A percentile compares a stretch with the other conserved stretches of the same genome.
These are phyloP conservation scores for Cryphonectria parasitica DNA, from an alignment of 2,329 filamentous ascomycete species.

Conservation along the genomic window DNA sequence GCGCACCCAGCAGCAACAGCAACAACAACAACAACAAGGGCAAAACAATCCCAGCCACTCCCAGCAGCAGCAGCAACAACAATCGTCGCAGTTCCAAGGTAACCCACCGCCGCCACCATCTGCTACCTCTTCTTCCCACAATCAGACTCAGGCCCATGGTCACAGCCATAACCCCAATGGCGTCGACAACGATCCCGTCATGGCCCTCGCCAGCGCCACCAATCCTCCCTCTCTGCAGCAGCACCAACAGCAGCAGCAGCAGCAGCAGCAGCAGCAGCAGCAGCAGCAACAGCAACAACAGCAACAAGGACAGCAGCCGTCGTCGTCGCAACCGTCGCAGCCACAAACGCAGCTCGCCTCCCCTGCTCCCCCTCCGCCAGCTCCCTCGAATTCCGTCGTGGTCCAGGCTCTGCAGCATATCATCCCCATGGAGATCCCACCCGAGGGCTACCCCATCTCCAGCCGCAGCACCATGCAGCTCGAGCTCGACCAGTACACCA, in stretches of 20 bases:
- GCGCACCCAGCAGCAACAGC: constrained; percentile 22
- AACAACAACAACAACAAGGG: constrained; percentile 9
- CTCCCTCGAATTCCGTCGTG: constrained; percentile 11
- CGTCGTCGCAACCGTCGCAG: constrained; percentile 13
- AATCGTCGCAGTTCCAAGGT: constrained; percentile 15
- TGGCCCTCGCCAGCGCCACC: constrained; percentile 29
- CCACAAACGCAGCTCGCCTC: constrained; percentile 18
- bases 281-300: constrained; percentile 15
- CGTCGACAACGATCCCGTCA: constrained; percentile 28
- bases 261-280: constrained; percentile 15
- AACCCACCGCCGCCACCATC: not conserved
- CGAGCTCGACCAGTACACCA: constrained; percentile 42
- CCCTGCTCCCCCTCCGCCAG: not conserved
- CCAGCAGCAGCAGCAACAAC: constrained; percentile 21
- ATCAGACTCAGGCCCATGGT: constrained; percentile 5
- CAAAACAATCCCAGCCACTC: not conserved
- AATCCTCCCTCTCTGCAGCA: constrained; percentile 19
- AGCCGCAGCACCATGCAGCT: constrained; percentile 42
- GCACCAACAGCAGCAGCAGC: constrained; percentile 17
- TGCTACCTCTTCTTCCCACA: not conserved
- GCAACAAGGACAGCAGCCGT: constrained; percentile 16
- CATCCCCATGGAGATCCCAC: constrained; percentile 37
- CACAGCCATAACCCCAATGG: constrained; percentile 24
- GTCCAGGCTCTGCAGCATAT: constrained; percentile 22
- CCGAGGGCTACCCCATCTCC: constrained; percentile 39